Evolutionary conservation across 257 asterid species (phyloP), one percentile per base, ranked within the genome.

Genomic region (Jacaranda copaia): DNA sequence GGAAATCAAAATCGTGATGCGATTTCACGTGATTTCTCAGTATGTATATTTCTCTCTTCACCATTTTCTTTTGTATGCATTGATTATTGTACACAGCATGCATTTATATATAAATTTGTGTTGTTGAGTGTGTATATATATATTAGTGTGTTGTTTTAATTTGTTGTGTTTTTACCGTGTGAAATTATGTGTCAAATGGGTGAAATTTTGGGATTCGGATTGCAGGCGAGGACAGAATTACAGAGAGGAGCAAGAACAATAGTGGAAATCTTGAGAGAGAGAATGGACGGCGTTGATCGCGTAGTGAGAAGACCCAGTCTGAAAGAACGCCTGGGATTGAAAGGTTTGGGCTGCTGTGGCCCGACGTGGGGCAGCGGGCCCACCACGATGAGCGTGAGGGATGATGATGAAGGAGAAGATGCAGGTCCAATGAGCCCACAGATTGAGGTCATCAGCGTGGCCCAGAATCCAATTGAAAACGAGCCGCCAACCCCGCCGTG

Each of bases 281-380:
- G 76, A 46, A 89, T 92, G 96, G 93, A 90, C 83, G 89, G 91
- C 62, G 66, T 48, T 0, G 88, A 85, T 86, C 93, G 87, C 3
- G 1, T 77, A 81, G 76, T 6, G 60, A 69, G 93, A 68, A 72
- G 96, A 71, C 90, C 84, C 83, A 85, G 89, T 53, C 62, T 94
- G 18, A 87, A 79, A 61, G 89, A 90, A 71, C 94, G 96, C 87
- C 76, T 94, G 57, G 85, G 97, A 84, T 82, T 92, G 77, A 88
- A 82, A 40, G 90, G 88, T 5, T 45, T 91, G 38, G 82, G 84
- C 36, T 90, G 97, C 55, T 90, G 97, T 18, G 97, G 97, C 20
- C 67, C 89, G 68, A 77, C 88, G 3, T 89, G 91, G 91, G 89
- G 90, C 19, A 69, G 82, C 20, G 73, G 89, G 74, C 85, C 91